These are phyloP conservation scores for Blastobotrys muscicola DNA, from an alignment of 805 yeast species.

Conservation along the genomic window DNA sequence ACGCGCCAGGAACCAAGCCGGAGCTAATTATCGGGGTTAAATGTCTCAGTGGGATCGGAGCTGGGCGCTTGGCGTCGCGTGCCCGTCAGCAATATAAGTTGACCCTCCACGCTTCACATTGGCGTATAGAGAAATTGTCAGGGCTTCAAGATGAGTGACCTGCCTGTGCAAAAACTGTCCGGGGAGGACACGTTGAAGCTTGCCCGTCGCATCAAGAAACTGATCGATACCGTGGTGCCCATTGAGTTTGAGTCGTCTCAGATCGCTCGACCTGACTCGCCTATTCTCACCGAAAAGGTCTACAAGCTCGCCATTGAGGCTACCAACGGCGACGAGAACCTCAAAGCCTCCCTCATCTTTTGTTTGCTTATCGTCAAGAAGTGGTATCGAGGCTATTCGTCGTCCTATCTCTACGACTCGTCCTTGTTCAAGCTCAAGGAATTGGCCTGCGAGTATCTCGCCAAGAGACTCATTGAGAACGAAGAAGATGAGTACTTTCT, in stretches of 20 bases:
- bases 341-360: constrained; percentile 56
- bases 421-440: constrained; percentile 53
- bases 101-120: too few relatives aligned
- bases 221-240: constrained; percentile 67
- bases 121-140: too few relatives aligned
- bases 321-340: constrained; percentile 71
- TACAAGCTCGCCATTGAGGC: constrained; percentile 56
- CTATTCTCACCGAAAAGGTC: constrained; percentile 49
- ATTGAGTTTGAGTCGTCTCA: constrained; percentile 44
- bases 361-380: constrained; percentile 63
- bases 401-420: constrained; percentile 55
- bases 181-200: constrained; percentile 28
- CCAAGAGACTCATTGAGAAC: constrained; percentile 57
- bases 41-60: too few relatives aligned
- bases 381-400: constrained; percentile 63
- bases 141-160: too few relatives aligned
- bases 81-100: too few relatives aligned
- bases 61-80: too few relatives aligned
- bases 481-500: constrained; percentile 36
- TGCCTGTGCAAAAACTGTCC: background rate
- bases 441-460: constrained; percentile 63
- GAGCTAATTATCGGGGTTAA: too few relatives aligned
- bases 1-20: too few relatives aligned
- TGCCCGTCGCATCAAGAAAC: constrained; percentile 59
- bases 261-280: constrained; percentile 47